Conservation (phyloP, 2,329 filamentous ascomycete species). For the Mycosphaerella arachidis region DNA sequence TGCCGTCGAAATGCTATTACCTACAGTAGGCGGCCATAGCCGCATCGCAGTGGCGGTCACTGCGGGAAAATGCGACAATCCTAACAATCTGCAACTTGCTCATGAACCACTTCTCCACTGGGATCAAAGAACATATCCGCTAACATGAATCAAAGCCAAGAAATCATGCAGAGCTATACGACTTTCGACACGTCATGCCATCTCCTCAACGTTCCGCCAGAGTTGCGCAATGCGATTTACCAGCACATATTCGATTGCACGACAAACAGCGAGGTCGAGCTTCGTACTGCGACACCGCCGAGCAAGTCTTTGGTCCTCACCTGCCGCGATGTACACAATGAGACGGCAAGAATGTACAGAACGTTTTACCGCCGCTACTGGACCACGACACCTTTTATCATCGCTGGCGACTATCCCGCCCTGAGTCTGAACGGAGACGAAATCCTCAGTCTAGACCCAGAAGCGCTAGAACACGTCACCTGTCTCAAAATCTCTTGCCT, state of each 20-base stretch:
- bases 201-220: background rate
- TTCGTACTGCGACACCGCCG: background rate
- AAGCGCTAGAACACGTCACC: background rate
- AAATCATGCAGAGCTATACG: background rate
- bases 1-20: too few species aligned
- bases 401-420: background rate
- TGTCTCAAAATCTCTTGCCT: background rate
- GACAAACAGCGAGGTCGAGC: background rate
- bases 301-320: background rate
- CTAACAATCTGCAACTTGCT: background rate
- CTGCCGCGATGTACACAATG: background rate
- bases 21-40: too few species aligned
- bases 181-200: background rate
- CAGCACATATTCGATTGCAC: background rate
- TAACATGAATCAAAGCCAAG: background rate
- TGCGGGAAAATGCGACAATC: too few species aligned
- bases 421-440: background rate
- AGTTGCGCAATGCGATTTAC: background rate
- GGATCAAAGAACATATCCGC: background rate
- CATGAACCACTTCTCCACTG: background rate
- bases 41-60: too few species aligned
- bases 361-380: background rate
- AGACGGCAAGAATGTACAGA: background rate
- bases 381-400: background rate
- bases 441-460: background rate